Evolutionary conservation across 129 eudicot genomes (phyloP), one percentile per base, ranked within the genome.

Genomic region (Arctium minus): DNA sequence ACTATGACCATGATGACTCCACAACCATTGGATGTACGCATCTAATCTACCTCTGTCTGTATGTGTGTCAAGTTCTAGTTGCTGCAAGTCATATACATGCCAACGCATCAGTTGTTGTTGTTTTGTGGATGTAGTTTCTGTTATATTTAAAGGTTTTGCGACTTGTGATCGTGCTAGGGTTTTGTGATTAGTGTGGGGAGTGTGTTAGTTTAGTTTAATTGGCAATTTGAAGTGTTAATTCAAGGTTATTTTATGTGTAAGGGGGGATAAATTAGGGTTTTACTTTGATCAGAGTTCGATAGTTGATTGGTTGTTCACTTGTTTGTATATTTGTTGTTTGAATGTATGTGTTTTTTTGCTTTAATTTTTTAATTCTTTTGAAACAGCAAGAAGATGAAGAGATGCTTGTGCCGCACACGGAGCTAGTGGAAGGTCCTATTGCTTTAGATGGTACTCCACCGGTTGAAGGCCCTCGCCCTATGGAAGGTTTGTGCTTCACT

Each of bases 331-430:
- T 29, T 17, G 68, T 5, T 60, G 68, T 60, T 60, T 60, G 68
- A 60, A 17, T 48, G 17, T 82, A 38, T 76, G 79, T 53, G 35
- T 85, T 64, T 10, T 62, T 64, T 17, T 62, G 30, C 17, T 8
- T 27, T 50, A 17, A 32, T 18, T 70, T 39, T 69, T 12, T 10
- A 60, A 60, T 71, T 68, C 37, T 15, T 82, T n/a, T 4, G n/a
- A 65, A 77, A 62, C 74, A 90, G 90, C 98, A 91, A 87, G 98
- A 94, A 50, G 98, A 94, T 36, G 97, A 94, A 82, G 98, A 90
- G 92, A 92, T 90, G 98, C 87, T 94, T 79, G 97, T 94, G 86
- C 97, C 97, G 0, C 91, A 89, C 73, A 79, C 89, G n/a, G 98
- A 89, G 84, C 65, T 67, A 64, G 75, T 77, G 44, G 86, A 86